Evolutionary conservation across 768 basidiomycete species (phyloP), one percentile per base, ranked within the genome.

Genomic region (Boletus fagicola): DNA sequence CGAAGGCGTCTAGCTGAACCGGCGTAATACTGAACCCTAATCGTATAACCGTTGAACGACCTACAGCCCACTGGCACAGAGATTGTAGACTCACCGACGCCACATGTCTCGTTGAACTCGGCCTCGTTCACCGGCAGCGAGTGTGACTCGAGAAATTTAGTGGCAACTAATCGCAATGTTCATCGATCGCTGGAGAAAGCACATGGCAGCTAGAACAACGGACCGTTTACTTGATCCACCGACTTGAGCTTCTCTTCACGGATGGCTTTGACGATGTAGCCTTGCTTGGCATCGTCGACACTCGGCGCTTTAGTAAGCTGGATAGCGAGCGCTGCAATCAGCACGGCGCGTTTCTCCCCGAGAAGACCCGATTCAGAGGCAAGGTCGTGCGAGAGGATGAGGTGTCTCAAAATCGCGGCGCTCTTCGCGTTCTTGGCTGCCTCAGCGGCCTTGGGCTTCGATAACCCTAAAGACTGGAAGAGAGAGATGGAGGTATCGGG

Each of bases 161-260:
- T 77, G 15, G 91, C 92, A 64, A 54, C 63, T 64, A 40, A 49
- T 13, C n/a, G n/a, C 48, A 45, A 12, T 39, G 55, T 58, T 39
- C 33, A 50, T 54, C 26, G 15, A 58, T 55, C 20, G 52, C n/a
- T 45, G 33, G 44, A 11, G 46, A 26, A 50, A 30, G 39, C 18
- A 33, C 16, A 36, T 20, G 33, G 35, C 35, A 48, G 20, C 44
- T 40, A 33, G 28, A 40, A 49, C 12, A 38, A 72, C 86, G 64
- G 65, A 94, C 95, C 95, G 52, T 82, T 78, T 26, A 97, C 84
- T 77, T 98, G 95, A 70, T 98, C 96, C 4, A 84, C 80, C 35
- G 81, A 84, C 74, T 87, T 90, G 56, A 98, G 72, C 61, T 82
- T 82, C 22, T 83, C 86, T 54, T 85, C 81, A n/a, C 85, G 69